Conservation (phyloP, 2,329 filamentous ascomycete species). For the Aspergillus proliferans region DNA sequence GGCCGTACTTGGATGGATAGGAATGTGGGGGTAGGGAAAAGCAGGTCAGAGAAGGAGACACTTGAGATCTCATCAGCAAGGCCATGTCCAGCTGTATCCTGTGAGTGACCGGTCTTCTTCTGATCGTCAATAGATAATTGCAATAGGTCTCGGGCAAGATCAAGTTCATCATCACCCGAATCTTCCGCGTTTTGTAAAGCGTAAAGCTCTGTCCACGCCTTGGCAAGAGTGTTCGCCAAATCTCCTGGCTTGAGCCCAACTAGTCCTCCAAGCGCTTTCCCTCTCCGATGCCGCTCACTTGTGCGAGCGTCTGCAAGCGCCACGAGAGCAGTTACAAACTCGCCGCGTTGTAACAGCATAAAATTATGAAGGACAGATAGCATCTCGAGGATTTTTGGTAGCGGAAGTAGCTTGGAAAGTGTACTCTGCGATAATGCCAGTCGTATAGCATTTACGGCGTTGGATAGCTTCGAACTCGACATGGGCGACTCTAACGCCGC, state of each 20-base stretch:
- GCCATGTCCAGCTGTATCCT: conserved; percentile 12
- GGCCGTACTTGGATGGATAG: conserved; percentile 69
- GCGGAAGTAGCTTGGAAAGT: conserved; percentile 72
- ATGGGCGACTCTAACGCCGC: conserved; percentile 67
- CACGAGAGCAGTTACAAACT: conserved; percentile 83
- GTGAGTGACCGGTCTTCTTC: conserved; percentile 24
- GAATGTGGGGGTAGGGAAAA: conserved; percentile 69
- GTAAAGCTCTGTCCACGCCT: conserved; percentile 75
- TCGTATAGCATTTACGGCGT: conserved; percentile 68
- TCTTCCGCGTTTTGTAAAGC: conserved; percentile 74
- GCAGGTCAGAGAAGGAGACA: conserved; percentile 64
- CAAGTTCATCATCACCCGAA: conserved; percentile 64
- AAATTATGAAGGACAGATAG: conserved; percentile 76
- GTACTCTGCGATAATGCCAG: conserved; percentile 77
- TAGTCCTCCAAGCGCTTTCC: conserved; percentile 47
- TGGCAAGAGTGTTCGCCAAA: conserved; percentile 66
- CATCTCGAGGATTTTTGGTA: conserved; percentile 68
- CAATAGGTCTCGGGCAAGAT: conserved; percentile 72
- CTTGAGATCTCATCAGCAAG: conserved; percentile 34
- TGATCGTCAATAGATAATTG: conserved; percentile 51
- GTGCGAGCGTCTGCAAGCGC: conserved; percentile 77
- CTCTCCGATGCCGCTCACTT: conserved; percentile 63
- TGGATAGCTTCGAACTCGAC: conserved; percentile 62
- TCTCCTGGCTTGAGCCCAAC: conserved; percentile 77
- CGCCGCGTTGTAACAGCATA: conserved; percentile 78